Conservation (phyloP, 2,329 filamentous ascomycete species). For the Ascochyta fabae region DNA sequence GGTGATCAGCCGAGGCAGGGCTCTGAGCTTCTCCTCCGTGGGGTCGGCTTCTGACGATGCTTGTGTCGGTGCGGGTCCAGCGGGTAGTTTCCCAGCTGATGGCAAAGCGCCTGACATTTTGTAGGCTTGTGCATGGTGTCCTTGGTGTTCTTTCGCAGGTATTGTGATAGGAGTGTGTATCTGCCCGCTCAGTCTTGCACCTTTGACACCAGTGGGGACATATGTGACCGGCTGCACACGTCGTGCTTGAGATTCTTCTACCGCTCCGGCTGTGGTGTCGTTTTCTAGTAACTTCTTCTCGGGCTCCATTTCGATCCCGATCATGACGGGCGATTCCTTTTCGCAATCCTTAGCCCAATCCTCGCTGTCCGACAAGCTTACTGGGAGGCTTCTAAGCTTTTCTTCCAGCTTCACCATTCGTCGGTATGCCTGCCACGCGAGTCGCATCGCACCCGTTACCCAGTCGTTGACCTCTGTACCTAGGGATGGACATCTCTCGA, state of each 20-base stretch:
- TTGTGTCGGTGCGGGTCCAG: constrained; percentile 2
- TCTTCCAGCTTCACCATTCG: constrained; percentile 28
- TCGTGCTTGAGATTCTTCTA: neutral
- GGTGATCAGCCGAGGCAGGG: neutral
- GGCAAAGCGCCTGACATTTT: constrained; percentile 9
- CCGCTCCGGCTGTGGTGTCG: constrained; percentile 1
- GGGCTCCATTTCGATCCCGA: constrained; percentile 16
- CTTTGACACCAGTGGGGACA: constrained; percentile 9
- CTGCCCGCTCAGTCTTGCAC: constrained; percentile 8
- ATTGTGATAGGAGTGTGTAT: neutral
- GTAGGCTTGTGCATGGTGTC: neutral
- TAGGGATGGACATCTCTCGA: constrained; percentile 12
- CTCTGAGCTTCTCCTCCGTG: neutral
- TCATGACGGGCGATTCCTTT: constrained; percentile 12
- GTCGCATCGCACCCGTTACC: constrained; percentile 20
- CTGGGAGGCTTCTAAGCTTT: constrained; percentile 12
- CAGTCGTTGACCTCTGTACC: constrained; percentile 16
- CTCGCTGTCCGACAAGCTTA: constrained; percentile 5
- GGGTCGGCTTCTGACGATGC: neutral
- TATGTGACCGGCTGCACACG: constrained; percentile 13
- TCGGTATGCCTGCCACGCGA: constrained; percentile 32
- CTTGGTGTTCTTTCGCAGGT: neutral
- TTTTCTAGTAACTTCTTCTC: neutral
- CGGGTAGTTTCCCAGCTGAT: neutral
- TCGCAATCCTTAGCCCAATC: constrained; percentile 7